Evolutionary conservation across 306 rosid species (phyloP), one percentile per base, ranked within the genome.

Genomic region (Rosa multiflora): DNA sequence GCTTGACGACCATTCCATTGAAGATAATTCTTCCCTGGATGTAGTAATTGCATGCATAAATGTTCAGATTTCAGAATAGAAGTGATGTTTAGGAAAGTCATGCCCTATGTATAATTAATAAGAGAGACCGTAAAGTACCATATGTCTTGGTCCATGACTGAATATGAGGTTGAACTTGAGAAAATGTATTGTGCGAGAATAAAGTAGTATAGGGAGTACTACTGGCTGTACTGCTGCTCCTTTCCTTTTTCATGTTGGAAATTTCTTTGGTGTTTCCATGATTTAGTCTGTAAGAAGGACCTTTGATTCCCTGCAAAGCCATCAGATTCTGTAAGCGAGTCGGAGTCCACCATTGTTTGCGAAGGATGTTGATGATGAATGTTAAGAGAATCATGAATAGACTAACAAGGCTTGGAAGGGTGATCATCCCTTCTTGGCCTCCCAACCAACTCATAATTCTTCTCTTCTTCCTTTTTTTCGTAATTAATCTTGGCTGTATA

Each of bases 1-100:
- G 85, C 83, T 43, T 75, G 73, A 32, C 55, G 44, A 1, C 83
- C 85, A 64, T 20, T 10, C 85, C 85, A 81, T 23, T 78, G 80
- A 26, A 85, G 78, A 67, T 26, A 81, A 13, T 37, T 78, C 52
- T 67, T 82, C 74, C 85, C 85, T 82, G 53, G 13, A 61, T 61
- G 37, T 26, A 61, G n/a, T 17, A 3, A 47, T 11, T 4, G 15
- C 26, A 52, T 72, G 49, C 51, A 43, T 13, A 6, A 0, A 49
- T 14, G 11, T 12, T 72, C 75, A 37, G 66, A 42, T 26, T 23
- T 32, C 20, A 74, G 59, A 74, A 52, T 56, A 14, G 1, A 5
- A 8, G 2, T 2, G 1, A 9, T 13, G 18, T 64, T 67, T 69
- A 9, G 11, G 15, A 35, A 35, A 42, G 4, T 42, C 18, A 61